Percentiles rank a stretch among this genome's conserved stretches.
Conservation (phyloP, 73 alveolate species). For the Tetrahymena borealis region DNA sequence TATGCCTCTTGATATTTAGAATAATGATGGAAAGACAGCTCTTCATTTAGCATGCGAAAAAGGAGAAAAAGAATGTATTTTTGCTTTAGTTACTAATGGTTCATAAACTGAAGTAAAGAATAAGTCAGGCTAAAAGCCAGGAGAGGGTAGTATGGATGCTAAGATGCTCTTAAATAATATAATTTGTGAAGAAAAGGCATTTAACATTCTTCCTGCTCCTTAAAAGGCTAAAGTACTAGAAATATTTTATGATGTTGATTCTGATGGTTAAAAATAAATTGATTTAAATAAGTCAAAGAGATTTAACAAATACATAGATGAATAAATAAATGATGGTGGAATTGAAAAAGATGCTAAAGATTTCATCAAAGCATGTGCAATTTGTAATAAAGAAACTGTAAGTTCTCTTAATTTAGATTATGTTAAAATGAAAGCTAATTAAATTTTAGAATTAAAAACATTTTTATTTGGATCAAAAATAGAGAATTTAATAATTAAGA, state of each 20-base stretch:
- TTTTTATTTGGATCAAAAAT: too few relatives aligned
- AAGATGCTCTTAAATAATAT: conserved; percentile 21
- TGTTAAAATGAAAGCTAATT: too few relatives aligned
- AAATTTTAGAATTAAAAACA: too few relatives aligned
- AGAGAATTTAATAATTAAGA: too few relatives aligned
- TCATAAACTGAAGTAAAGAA: conserved; percentile 38
- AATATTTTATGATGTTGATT: conserved; percentile 30
- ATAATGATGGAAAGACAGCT: conserved; percentile 7
- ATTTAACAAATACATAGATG: conserved; percentile 31
- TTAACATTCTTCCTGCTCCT: not conserved
- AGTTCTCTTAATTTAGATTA: too few relatives aligned
- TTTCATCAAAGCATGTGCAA: conserved; percentile 20
- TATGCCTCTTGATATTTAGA: conserved; percentile 2
- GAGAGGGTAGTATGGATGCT: conserved; percentile 27
- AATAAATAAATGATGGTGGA: not conserved
- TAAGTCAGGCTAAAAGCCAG: conserved; percentile 28
- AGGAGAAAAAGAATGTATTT: conserved; percentile 29
- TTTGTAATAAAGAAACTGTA: conserved; percentile 25
- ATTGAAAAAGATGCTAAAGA: conserved; percentile 40
- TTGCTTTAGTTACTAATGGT: conserved; percentile 41
- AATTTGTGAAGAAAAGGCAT: conserved; percentile 19
- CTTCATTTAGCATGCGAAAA: conserved; percentile 51
- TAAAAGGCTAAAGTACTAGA: conserved; percentile 5
- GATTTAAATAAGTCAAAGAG: conserved; percentile 13
- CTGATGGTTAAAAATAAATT: conserved; percentile 6